Base-by-base conservation (phyloP, 1,284 basidiomycete species). In the Ceratobasidium papillatum region DNA sequence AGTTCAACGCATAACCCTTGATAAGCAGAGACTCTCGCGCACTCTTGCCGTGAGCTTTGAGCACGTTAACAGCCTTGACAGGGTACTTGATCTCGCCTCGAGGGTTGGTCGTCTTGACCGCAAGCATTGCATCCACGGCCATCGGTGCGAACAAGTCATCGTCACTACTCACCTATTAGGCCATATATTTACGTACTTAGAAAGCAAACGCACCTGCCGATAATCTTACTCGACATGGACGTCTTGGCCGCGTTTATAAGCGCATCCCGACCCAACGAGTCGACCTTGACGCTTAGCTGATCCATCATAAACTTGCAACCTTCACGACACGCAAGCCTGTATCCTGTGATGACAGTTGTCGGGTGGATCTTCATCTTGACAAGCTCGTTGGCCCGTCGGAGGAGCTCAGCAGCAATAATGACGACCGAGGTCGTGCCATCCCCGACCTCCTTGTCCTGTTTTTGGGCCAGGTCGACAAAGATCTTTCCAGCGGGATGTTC, bases 351-450 rank as follows among this genome's bases (percentile, higher is more conserved):
- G 83, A 99, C 98, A 5, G 98, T 99, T 7, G 98, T 99, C 3
- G 98, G 98, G 83, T 99, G 98, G 75, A 99, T 99, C 84, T 95
- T 99, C 81, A 95, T 93, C 85, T 98, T 96, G 78, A 99, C 96
- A 56, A 99, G 91, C 82, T 99, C 98, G 82, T 99, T 99, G 76
- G 97, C 98, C 74, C 98, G 89, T 78, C 94, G 91, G 77, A 99
- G 87, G 49, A 99, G 90, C 83, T 99, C 97, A 19, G 98, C 95
- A 62, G 97, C 96, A 80, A 99, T 90, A 79, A 99, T 94, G 58
- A 99, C 98, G 56, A 99, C 98, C 12, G 96, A 99, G 0, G 98
- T 99, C 8, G 98, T 99, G 14, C 98, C 98, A 84, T 99, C 98
- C 58, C 98, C 98, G 38, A 99, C 98, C 85, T 99, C 98, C 83